Evolutionary conservation across 202 grass and related monocot genomes (phyloP).

Genomic region (Hordeum pubiflorum): DNA sequence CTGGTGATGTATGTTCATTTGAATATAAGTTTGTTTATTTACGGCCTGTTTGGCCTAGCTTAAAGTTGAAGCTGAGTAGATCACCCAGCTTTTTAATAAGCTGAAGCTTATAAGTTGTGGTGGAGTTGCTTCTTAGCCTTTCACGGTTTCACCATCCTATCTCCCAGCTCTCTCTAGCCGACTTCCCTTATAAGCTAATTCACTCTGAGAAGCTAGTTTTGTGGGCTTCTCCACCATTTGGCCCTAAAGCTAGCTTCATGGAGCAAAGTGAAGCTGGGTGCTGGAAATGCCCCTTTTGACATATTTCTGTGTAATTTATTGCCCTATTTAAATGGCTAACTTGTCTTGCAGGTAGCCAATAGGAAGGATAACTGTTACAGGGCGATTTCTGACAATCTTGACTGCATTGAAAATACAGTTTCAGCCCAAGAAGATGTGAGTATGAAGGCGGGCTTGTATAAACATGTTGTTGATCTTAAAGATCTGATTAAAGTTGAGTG

Average conservation of each 20-base stretch:
- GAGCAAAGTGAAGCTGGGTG: not conserved
- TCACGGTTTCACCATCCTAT: not conserved
- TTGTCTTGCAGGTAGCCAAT: slow-evolving; percentile 52
- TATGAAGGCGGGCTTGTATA: slow-evolving; percentile 54
- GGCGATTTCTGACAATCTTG: slow-evolving; percentile 56
- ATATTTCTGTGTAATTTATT: slow-evolving; percentile 20
- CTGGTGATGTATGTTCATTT: slow-evolving; percentile 56
- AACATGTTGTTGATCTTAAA: slow-evolving; percentile 54
- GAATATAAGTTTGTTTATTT: slow-evolving; percentile 9
- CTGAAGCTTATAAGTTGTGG: not conserved
- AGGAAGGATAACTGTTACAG: slow-evolving; percentile 48
- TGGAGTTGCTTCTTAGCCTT: not conserved
- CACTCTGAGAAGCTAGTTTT: not conserved
- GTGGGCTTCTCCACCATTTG: slow-evolving; percentile 3
- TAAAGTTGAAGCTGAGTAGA: not conserved
- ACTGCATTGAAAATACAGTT: slow-evolving; percentile 51
- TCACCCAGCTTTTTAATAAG: not conserved
- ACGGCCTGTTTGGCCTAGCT: not conserved
- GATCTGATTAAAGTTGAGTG: slow-evolving; percentile 56
- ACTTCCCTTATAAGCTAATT: not conserved
- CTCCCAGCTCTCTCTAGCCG: not conserved
- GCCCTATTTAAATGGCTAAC: slow-evolving; percentile 3
- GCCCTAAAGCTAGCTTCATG: slow-evolving; percentile 5
- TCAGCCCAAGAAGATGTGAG: slow-evolving; percentile 39
- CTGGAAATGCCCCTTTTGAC: not conserved